Evolutionary conservation across 352 stramenopile species (phyloP).

Genomic region (Phytophthora megakarya): DNA sequence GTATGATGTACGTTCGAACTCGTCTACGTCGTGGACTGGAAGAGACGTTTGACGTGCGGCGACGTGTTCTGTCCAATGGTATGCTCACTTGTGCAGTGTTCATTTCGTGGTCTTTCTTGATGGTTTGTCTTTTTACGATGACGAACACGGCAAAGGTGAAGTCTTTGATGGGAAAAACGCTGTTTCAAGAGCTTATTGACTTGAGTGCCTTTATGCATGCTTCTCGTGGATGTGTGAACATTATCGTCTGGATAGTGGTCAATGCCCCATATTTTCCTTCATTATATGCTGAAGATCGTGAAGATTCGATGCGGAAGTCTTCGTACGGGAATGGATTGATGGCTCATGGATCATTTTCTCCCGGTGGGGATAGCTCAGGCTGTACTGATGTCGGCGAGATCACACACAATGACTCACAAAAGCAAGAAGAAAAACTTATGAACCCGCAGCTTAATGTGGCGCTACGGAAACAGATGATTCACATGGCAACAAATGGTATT

Average conservation of each 20-base stretch:
- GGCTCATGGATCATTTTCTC: constrained; percentile 25
- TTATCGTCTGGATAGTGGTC: constrained; percentile 88
- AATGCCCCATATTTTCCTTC: constrained; percentile 66
- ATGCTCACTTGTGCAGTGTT: constrained; percentile 85
- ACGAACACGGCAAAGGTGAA: constrained; percentile 58
- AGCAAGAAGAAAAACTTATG: constrained; percentile 51
- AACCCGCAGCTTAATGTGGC: constrained; percentile 89
- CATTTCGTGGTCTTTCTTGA: constrained; percentile 82
- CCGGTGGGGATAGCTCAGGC: constrained; percentile 14
- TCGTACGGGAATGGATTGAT: constrained; percentile 15
- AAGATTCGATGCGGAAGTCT: constrained; percentile 15
- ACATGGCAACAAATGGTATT: constrained; percentile 89
- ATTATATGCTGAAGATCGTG: constrained; percentile 31
- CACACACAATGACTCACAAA: constrained; percentile 20
- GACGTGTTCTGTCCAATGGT: constrained; percentile 75
- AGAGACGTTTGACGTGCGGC: constrained; percentile 86
- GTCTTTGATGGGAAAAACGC: constrained; percentile 29
- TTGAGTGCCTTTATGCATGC: constrained; percentile 81
- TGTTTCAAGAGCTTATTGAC: constrained; percentile 71
- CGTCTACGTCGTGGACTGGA: constrained; percentile 75
- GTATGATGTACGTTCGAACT: constrained; percentile 79
- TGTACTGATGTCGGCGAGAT: constrained; percentile 24
- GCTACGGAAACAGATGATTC: constrained; percentile 86
- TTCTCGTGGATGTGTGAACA: constrained; percentile 77
- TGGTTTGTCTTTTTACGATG: constrained; percentile 70